These are phyloP conservation scores for Arachis stenosperma DNA, from an alignment of 306 rosid species.

Conservation along the genomic window DNA sequence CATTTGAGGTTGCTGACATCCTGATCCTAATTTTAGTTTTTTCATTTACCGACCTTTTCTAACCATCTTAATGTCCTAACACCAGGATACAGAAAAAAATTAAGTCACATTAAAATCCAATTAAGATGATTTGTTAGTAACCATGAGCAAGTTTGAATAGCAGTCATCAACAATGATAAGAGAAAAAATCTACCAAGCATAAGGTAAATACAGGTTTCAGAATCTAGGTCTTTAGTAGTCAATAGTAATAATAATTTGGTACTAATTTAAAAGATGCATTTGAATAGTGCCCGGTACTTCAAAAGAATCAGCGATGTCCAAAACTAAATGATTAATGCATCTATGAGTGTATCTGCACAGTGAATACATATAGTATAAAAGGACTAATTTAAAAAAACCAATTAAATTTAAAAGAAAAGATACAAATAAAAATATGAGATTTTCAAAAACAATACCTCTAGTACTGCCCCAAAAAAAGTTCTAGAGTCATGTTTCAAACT, in stretches of 20 bases:
- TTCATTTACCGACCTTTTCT: too few relatives aligned
- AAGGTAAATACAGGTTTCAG: slow-evolving; percentile 53
- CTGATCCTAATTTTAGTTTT: too few relatives aligned
- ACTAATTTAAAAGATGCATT: slow-evolving; percentile 73
- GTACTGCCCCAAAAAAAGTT: slow-evolving; percentile 40
- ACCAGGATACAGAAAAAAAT: too few relatives aligned
- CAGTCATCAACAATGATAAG: not conserved
- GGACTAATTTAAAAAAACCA: slow-evolving; percentile 44
- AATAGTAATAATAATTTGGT: slow-evolving; percentile 43
- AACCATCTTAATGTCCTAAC: too few relatives aligned
- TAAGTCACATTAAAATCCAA: too few relatives aligned
- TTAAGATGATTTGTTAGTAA: too few relatives aligned
- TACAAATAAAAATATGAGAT: slow-evolving; percentile 1
- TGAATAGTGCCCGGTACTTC: slow-evolving; percentile 76
- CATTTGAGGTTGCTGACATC: too few relatives aligned
- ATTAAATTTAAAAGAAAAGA: slow-evolving; percentile 19
- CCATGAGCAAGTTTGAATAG: too few relatives aligned
- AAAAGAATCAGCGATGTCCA: slow-evolving; percentile 85
- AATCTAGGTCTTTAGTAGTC: slow-evolving; percentile 53
- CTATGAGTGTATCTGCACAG: slow-evolving; percentile 79
- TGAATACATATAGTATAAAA: slow-evolving; percentile 62
- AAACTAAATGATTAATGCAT: slow-evolving; percentile 76
- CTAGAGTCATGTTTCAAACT: slow-evolving; percentile 27
- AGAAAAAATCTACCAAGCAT: slow-evolving; percentile 37
- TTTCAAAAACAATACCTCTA: slow-evolving; percentile 40